Base-by-base conservation (phyloP, 1,139 yeast genomes). In the Hyphopichia buzzinii region DNA sequence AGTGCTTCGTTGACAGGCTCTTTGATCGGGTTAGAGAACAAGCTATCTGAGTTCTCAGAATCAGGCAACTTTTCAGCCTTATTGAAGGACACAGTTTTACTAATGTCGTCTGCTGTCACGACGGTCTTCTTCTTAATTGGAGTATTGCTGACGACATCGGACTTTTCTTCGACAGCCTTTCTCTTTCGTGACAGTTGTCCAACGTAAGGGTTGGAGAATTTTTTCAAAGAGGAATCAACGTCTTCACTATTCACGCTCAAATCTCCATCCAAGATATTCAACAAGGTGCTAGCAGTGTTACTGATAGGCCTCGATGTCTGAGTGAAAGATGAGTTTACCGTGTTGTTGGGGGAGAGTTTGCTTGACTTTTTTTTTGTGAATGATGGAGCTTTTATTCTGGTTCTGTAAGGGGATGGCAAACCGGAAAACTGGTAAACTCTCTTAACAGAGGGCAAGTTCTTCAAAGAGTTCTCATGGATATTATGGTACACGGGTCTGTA, bases 381-480 rank as follows among this genome's bases (percentile, higher is more conserved):
- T 14, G 37, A 31, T 6, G 72, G 62, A 31, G 72, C 54, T 54
- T 59, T 53, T 49, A 72, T 60, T 38, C 80, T 67, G 1, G 82
- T 72, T 47, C 78, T 65, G 52, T 79, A 81, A 3, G 87, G 87
- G 0, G 85, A 77, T 4, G 87, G 86, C 28, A 80, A 60, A 1
- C 79, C 78, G 0, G 84, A 72, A 48, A 80, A 82, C 45, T 78
- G 82, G 42, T 80, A 79, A 2, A 81, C 77, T 45, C 81, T 51
- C 43, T 66, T 70, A 25, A 69, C 65, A 11, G 74, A 61, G 2
- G 70, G 64, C 32, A 60, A 43, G 29, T 47, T 50, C 30, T 42
- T 44, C n/a, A 47, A 39, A 36, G 61, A 51, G 41, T 47, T 50
- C 36, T 56, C 59, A 42, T 52, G 54, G 11, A 57, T 54, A 11